Percentiles rank a stretch among this genome's conserved stretches.
These are phyloP conservation scores for Hypoxylon rickii DNA, from an alignment of 495 filamentous ascomycete species.

Conservation along the genomic window DNA sequence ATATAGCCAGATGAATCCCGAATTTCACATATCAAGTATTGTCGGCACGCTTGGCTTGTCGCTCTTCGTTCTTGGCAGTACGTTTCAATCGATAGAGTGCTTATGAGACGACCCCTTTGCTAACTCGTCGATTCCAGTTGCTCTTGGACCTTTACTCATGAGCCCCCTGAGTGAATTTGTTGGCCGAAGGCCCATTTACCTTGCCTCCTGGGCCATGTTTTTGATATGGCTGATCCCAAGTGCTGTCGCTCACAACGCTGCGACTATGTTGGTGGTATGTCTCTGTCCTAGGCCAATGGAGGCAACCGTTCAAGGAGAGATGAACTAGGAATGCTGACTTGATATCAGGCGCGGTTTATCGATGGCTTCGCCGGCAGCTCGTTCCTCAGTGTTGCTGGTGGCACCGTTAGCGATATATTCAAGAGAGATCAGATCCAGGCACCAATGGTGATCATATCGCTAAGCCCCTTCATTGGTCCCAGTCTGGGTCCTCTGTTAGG, in stretches of 20 bases:
- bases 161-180: conserved; percentile 75
- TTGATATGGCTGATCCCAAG: conserved; percentile 86
- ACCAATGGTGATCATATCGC: conserved; percentile 69
- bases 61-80: conserved; percentile 73
- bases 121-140: conserved; percentile 44
- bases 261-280: conserved; percentile 72
- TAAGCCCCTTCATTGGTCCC: conserved; percentile 68
- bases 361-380: conserved; percentile 84
- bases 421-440: conserved; percentile 70
- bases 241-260: conserved; percentile 81
- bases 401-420: conserved; percentile 91
- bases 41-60: conserved; percentile 82
- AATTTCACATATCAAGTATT: conserved; percentile 70
- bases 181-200: conserved; percentile 83
- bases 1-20: conserved; percentile 78
- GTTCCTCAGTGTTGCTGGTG: conserved; percentile 88
- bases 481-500: conserved; percentile 60
- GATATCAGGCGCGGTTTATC: conserved; percentile 68
- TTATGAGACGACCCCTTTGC: conserved; percentile 23
- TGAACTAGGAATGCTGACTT: not conserved
- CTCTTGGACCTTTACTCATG: conserved; percentile 73
- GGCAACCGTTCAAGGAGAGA: too few relatives aligned
- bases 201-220: conserved; percentile 76
- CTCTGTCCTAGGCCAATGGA: too few relatives aligned
- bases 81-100: conserved; percentile 21